Evolutionary conservation across 2,329 filamentous ascomycete genomes (phyloP), one percentile per base, ranked within the genome.

Genomic region (Bisporella sp.): DNA sequence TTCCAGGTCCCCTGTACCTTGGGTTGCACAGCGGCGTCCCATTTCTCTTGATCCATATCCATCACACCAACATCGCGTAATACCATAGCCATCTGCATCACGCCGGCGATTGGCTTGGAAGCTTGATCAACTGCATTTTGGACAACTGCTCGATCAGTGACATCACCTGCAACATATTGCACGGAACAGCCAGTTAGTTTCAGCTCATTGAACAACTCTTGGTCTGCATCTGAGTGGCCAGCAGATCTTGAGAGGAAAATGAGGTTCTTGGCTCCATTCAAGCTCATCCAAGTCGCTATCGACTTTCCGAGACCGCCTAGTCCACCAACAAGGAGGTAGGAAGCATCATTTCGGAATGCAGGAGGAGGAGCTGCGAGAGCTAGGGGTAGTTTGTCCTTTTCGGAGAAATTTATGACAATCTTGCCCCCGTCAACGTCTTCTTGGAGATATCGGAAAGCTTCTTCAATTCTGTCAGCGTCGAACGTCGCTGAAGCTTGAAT

Each of bases 291-390:
- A 49, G 51, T 55, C 2, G 62, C 56, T 46, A 67, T 61, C 44
- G 59, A 61, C 47, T 62, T 53, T 31, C 65, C 64, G 11, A 67
- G 54, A 40, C 64, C 64, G 42, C 64, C 64, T 5, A 62, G 59
- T 31, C 64, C 66, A 29, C 66, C 64, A 39, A 64, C 61, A 2
- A 68, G 48, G 9, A 67, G 56, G 44, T 67, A 68, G n/a, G 63
- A 50, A 39, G 9, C 9, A 13, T 39, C 35, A 11, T 39, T 39
- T 39, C 35, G 9, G 35, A 39, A 39, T 13, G 9, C 9, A 9
- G 35, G 9, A 9, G 9, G 9, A 11, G 9, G 9, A 9, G 13
- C 35, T 11, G 9, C 9, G 13, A 39, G 35, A 13, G 9, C 9
- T 9, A 11, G 9, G 9, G 35, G 35, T 11, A 11, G 35, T 39